phyloP scores from a whole-genome alignment of 73 alveolate genomes.

The Tetrahymena malaccensis region DNA sequence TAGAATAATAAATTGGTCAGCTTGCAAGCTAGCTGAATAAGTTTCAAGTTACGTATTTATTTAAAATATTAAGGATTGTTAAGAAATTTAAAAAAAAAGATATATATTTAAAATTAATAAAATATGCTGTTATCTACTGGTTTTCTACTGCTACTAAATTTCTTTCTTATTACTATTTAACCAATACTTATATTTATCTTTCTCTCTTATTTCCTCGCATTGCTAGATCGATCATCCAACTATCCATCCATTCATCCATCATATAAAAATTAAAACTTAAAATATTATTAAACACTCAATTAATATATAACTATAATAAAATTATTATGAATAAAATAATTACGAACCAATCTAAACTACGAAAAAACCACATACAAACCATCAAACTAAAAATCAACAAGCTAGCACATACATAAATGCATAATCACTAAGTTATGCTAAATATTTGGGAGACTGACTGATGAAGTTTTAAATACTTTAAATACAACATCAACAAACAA shows the following conservation, averaged over 20 bases:
- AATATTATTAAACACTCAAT: background rate
- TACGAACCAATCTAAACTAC: background rate
- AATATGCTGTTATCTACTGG: background rate
- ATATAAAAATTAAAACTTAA: background rate
- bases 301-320: no score
- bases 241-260: background rate
- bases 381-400: no score
- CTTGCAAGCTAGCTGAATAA: background rate
- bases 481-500: background rate
- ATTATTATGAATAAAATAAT: background rate
- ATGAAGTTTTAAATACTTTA: no score
- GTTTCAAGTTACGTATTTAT: background rate
- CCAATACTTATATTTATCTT: background rate
- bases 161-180: background rate
- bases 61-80: background rate
- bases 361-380: background rate
- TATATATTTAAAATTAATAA: background rate
- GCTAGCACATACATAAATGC: no score
- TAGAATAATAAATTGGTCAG: background rate
- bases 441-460: background rate
- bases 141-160: background rate
- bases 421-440: background rate
- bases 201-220: background rate
- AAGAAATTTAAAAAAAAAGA: background rate
- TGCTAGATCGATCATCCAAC: no score